Evolutionary conservation across 169 alveolate species (phyloP), one percentile per base, ranked within the genome.

Genomic region (Cryptosporidium canis): DNA sequence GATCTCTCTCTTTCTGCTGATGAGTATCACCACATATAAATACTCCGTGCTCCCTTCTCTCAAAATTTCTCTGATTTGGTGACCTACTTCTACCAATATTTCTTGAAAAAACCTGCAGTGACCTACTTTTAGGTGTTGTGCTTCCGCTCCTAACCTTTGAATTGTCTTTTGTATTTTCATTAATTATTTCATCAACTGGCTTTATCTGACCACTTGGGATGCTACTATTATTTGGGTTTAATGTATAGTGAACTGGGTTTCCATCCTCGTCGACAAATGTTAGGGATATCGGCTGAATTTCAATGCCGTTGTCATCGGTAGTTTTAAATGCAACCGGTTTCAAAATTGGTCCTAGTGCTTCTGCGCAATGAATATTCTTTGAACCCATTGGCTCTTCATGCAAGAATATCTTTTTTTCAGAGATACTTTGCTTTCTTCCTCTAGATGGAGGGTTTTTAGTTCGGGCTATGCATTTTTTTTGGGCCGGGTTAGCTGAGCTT

Each of bases 71-170:
- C 7, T 37, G 33, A 55, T 48, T 48, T 0, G 84, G 84, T 7
- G 84, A 70, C 33, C 84, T 70, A 11, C 84, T 70, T 51, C 84
- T 70, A 47, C 84, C 84, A 45, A 58, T 55, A 55, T 70, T 70
- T 55, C 84, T 70, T 29, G 84, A 70, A 47, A 70, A 70, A 48
- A 70, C 66, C 16, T 70, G 84, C 11, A 37, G 33, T 27, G 67
- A 29, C 33, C 66, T 70, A 33, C 56, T 48, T 31, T 35, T 29
- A 3, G 48, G 68, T 61, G 68, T 33, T 33, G 45, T 18, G 8
- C 12, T 31, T 11, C 37, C 45, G 31, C 12, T 35, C 11, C 12
- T 31, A 3, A 12, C 24, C 2, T 5, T 51, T n/a, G 35, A 6
- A 8, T 18, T 44, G 21, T 66, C 61, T 66, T 44, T 66, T 9